Base-by-base conservation (phyloP, 169 alveolate genomes). In the Plasmodium gonderi region DNA sequence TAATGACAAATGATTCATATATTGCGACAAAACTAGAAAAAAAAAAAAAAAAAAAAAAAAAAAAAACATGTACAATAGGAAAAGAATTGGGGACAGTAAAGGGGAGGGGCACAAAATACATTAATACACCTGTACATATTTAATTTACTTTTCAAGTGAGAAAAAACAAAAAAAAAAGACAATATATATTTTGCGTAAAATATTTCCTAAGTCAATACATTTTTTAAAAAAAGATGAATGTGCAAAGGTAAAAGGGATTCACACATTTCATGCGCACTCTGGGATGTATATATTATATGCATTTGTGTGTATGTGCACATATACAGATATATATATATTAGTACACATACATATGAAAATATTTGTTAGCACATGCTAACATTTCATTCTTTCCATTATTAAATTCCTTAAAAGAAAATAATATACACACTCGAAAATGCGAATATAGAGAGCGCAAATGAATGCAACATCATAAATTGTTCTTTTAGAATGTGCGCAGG, bases 321-420 rank as follows among this genome's bases (percentile, higher is more conserved):
- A 31, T 4, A 60, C 74, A 20, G 26, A 47, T 17, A 47, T 77
- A 38, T 23, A 38, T 7, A 36, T 64, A 47, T 77, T 17, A 17
- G 64, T 60, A 77, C 23, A 29, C 64, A n/a, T 45, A 77, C 74
- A 31, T 38, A 12, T 64, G 23, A 23, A 64, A 64, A 17, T 3
- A 64, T 23, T 64, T 8, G 29, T 44, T 64, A 64, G 29, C 9
- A 23, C 23, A 64, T 42, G 33, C 40, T 29, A 45, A 7, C 31
- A 11, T 12, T 79, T 40, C 67, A 23, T 23, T 23, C n/a, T 36
- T 36, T 72, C 49, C 49, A 33, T 42, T 75, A 23, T 75, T 49
- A 75, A 75, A 75, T 23, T 75, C 81, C 51, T 40, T 75, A 26
- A 44, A 44, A 75, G 81, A 75, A 40, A 75, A 75, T 36, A 75